Evolutionary conservation across 805 yeast genomes (phyloP), one percentile per base, ranked within the genome.

Genomic region (Metschnikowia cubensis): DNA sequence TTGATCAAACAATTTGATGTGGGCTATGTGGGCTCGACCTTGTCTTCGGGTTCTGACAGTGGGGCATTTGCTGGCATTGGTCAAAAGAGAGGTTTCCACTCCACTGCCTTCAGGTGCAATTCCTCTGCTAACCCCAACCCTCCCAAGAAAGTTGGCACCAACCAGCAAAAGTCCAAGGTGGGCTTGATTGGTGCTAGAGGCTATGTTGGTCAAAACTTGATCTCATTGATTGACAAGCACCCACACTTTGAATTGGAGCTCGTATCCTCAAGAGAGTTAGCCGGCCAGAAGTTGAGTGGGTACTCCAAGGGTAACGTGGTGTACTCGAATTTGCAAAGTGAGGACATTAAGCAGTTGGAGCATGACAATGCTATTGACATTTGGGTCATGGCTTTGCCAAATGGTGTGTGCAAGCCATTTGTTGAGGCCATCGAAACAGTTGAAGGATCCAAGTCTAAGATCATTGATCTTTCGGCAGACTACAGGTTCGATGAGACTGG

Each of bases 311-410:
- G 80, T 49, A 82, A 87, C 51, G 80, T 92, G 49, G 77, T 80
- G 47, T 94, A 94, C 71, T 88, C 88, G 54, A 94, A 91, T 69
- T 76, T 94, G 59, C 91, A 85, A 64, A 79, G 85, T 41, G 97
- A 89, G 62, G 98, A 94, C 60, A 85, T 94, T 57, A 82, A 82
- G 63, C 71, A 75, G 56, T 71, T 94, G 54, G 99, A 92, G 69
- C 77, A 83, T 56, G 74, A 82, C 43, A 81, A 83, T 45, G 87
- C 81, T 48, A 88, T 94, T 51, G 99, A 94, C 63, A 85, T 91
- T 47, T 94, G 99, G 99, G 96, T 95, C 25, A 94, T 95, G 99
- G 99, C 99, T 1, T 79, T 94, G 62, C 99, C 99, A 56, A 94
- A 94, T 67, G 97, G 97, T 44, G 97, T 94, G 35, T 94, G 98